Evolutionary conservation across 1,139 yeast genomes (phyloP).

Genomic region (Hyphopichia buzzinii): DNA sequence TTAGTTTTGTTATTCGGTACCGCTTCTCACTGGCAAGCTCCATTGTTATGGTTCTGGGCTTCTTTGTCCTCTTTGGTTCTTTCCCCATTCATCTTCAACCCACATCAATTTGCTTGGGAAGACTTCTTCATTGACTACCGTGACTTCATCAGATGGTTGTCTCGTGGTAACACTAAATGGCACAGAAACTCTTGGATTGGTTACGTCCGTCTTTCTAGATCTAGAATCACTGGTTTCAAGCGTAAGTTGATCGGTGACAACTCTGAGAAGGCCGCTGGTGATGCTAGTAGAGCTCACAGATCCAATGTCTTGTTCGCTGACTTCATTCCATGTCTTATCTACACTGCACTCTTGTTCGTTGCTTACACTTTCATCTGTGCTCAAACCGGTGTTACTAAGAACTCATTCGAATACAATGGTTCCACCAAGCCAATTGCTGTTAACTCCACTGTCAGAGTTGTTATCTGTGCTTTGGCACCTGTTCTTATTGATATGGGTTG

Average conservation of each 20-base stretch:
- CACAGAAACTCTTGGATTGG: conserved; percentile 99
- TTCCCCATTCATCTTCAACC: conserved; percentile 95
- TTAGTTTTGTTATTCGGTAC: conserved; percentile 89
- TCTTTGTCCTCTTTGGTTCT: conserved; percentile 85
- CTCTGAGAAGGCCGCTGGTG: conserved; percentile 94
- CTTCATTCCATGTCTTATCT: conserved; percentile 75
- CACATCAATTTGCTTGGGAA: conserved; percentile 99
- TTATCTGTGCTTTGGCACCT: conserved; percentile 90
- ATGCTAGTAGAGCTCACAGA: conserved; percentile 91
- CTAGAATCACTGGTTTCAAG: conserved; percentile 98
- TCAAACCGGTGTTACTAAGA: conserved; percentile 83
- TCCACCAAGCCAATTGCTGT: conserved; percentile 45
- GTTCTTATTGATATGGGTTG: conserved; percentile 88
- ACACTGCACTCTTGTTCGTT: conserved; percentile 87
- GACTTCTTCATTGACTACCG: conserved; percentile 98
- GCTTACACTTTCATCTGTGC: conserved; percentile 94
- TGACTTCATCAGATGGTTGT: conserved; percentile 96
- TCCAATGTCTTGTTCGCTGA: conserved; percentile 84
- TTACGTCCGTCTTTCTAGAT: conserved; percentile 90
- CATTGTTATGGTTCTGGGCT: conserved; percentile 98
- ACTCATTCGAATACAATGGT: conserved; percentile 26
- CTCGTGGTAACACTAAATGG: conserved; percentile 98
- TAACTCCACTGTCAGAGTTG: conserved; percentile 80
- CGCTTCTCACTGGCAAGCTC: conserved; percentile 95
- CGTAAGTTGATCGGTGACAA: conserved; percentile 83